Base-by-base conservation (phyloP, 768 basidiomycete genomes). In the Amanita muscaria region DNA sequence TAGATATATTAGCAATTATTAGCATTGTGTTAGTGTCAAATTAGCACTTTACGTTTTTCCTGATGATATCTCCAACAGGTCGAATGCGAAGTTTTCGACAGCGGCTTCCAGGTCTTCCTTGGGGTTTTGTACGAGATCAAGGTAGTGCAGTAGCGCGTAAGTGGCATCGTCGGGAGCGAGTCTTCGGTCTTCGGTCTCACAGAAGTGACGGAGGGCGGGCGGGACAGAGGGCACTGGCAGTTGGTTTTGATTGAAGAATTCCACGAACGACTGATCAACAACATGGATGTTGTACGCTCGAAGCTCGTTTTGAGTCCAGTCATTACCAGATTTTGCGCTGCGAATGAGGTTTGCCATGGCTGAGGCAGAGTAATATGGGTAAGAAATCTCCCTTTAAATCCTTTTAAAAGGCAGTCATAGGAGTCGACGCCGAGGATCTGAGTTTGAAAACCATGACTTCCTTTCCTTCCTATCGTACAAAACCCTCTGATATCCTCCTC, bases 301-400 rank as follows among this genome's bases (percentile, higher is more conserved):
- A 30, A 60, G 46, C 11, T 58, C 59, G 38, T 56, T 53, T 24
- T 21, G 9, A 23, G 59, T 57, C 59, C 60, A 59, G 37, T 57
- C 56, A 36, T 49, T 44, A 12, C 60, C 52, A 27, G 55, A 58
- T 48, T 56, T 59, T 3, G 56, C 46, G 37, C 52, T 50, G 23
- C 53, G 56, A 29, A 52, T 43, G 22, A 58, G 39, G 16, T 52
- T 33, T 24, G 51, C 50, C 57, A 55, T 59, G 12, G 3, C 31
- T 32, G 10, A 32, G 10, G n/a, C n/a, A n/a, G n/a, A n/a, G n/a
- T n/a, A n/a, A n/a, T n/a, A n/a, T n/a, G n/a, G n/a, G n/a, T n/a
- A n/a, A n/a, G n/a, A n/a, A n/a, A n/a, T n/a, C n/a, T n/a, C n/a
- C n/a, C n/a, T n/a, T n/a, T n/a, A n/a, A n/a, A n/a, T n/a, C n/a